Evolutionary conservation across 208 protist species (phyloP), one percentile per base, ranked within the genome.

Genomic region (Leptomonas pyrrhocoris): DNA sequence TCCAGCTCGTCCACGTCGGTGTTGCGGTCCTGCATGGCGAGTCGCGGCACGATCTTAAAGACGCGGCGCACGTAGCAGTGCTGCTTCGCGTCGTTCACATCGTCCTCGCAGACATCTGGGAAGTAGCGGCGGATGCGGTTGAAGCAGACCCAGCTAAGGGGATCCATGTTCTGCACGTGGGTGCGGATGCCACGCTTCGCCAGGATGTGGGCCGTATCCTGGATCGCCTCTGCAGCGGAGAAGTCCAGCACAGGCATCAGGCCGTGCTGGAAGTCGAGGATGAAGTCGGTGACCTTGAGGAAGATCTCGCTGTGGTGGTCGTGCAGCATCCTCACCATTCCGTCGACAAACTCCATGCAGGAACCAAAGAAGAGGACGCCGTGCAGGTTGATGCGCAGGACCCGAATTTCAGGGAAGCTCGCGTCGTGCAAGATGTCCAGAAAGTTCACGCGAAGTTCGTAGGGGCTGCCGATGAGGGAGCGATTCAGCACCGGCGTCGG

Each of bases 301-400:
- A 86, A 86, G 49, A 86, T 82, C 59, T 86, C 67, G 68, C 66
- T 64, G 68, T 83, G 77, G 59, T 80, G 73, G 16, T 74, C 68
- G 46, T 80, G 82, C 56, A 87, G 68, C 67, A 87, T 69, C 59
- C 76, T 72, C 58, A 81, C 68, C 69, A 87, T 78, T 25, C 56
- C 51, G 34, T 87, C 77, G 36, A 84, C 78, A 61, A 87, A 87
- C 45, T 80, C 71, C 78, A 81, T 81, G 68, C 74, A 83, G 54
- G 82, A 83, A 53, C 77, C 77, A 43, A 87, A 87, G 65, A 87
- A 84, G 53, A 87, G 73, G 5, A 87, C 74, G 38, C 82, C 82
- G 45, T 71, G 66, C 53, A 87, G 54, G 25, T 81, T 72, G 40
- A 87, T 68, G 34, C 77, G 81, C 57, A 86, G 74, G 36, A 86